phyloP scores from a whole-genome alignment of 2,329 filamentous ascomycete genomes.

The Diaporthe sp. region DNA sequence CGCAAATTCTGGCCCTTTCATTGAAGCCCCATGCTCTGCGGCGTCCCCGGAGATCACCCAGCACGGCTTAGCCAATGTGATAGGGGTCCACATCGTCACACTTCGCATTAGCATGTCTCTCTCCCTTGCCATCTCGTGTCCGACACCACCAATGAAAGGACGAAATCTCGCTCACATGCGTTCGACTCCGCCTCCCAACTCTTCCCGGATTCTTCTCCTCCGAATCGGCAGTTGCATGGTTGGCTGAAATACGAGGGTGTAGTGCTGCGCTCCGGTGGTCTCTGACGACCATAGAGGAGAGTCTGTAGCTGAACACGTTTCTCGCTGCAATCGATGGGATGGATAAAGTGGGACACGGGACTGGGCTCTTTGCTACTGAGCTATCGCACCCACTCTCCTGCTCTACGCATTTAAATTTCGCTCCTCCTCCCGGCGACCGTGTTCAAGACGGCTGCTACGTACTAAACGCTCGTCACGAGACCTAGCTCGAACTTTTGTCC shows the following conservation, averaged over 20 bases:
- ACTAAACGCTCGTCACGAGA: not conserved
- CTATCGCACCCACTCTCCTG: not conserved
- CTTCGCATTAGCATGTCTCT: no score
- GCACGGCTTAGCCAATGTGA: no score
- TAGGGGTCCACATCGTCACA: no score
- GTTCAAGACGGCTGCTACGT: not conserved
- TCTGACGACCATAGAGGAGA: not conserved
- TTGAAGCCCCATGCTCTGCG: no score
- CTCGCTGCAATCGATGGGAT: not conserved
- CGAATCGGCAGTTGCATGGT: not conserved
- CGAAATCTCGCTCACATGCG: not conserved
- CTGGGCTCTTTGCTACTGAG: no score
- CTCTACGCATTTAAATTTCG: not conserved
- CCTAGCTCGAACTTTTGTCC: not conserved
- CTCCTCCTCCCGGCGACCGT: not conserved
- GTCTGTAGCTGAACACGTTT: not conserved
- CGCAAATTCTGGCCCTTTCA: no score
- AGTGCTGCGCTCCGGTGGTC: not conserved
- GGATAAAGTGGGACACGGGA: no score
- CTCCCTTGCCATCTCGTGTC: not conserved
- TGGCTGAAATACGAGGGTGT: not conserved
- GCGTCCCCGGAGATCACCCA: no score
- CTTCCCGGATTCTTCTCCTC: no score
- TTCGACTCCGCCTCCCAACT: no score
- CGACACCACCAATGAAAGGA: no score